Base-by-base conservation (phyloP, 2,329 filamentous ascomycete species). In the Ophiocordyceps camponoti-rufipedis region DNA sequence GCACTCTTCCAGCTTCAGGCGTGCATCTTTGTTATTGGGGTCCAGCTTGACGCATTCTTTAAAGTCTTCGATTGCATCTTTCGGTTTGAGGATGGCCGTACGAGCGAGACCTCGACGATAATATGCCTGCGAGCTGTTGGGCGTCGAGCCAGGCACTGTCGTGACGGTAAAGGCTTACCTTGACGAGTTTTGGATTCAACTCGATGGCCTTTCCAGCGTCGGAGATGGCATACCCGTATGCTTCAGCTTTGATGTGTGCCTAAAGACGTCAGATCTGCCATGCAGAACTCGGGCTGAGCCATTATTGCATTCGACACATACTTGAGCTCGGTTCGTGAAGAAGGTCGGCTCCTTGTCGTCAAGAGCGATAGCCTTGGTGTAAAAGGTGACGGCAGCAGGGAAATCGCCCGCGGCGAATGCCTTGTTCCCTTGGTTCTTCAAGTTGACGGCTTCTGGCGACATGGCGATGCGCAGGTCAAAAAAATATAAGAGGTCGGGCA, bases 351-450 rank as follows among this genome's bases (percentile, higher is more conserved):
- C 83, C 54, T 82, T 72, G 58, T 82, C 76, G 64, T 94, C 80
- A 53, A 85, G 66, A 49, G 83, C 80, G 58, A 98, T 96, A 28
- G 89, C 89, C 64, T 93, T 75, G 46, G 78, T 78, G 64, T 98
- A 98, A 53, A 80, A 78, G 2, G 88, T 80, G 51, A 94, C 73
- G 8, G 91, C 91, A 3, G 72, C 68, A 11, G 74, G 75, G 83
- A 85, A 98, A 68, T 96, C 83, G 57, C 94, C 86, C 31, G 78
- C 71, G 47, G 80, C 78, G 65, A 96, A 96, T 45, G 87, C 87
- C 58, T 88, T 84, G 66, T 98, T 98, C 61, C 91, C 91, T 64
- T 93, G 75, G 63, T 93, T 82, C 70, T 98, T 98, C 55, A 94
- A 70, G 58, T 81, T 82, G 53, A 79, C 74, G 45, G 89, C 89